Evolutionary conservation across 2,329 filamentous ascomycete genomes (phyloP).

Genomic region (Diaporthe capsici): DNA sequence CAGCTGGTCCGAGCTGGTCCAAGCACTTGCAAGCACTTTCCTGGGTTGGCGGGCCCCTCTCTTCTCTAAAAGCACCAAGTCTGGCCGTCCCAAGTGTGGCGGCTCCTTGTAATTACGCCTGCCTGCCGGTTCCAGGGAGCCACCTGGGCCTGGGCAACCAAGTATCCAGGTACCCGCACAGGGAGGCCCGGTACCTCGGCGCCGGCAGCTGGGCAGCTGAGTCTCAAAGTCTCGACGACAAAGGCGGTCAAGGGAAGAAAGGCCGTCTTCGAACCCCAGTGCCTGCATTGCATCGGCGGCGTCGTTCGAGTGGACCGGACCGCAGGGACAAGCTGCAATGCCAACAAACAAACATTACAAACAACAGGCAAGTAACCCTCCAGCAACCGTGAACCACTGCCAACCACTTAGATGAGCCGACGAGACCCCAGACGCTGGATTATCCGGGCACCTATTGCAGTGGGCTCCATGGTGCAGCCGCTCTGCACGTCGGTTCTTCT

Average conservation of each 20-base stretch:
- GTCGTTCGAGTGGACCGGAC: slow-evolving; percentile 35
- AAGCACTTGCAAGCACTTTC: slow-evolving; percentile 29
- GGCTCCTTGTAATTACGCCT: slow-evolving; percentile 31
- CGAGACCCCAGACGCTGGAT: background rate
- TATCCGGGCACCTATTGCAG: background rate
- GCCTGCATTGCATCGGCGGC: slow-evolving; percentile 24
- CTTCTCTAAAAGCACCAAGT: background rate
- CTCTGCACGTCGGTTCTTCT: background rate
- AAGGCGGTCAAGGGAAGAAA: slow-evolving; percentile 31
- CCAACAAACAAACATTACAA: slow-evolving; percentile 33
- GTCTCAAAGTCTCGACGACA: slow-evolving; percentile 8
- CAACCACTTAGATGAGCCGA: slow-evolving; percentile 9
- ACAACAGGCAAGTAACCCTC: slow-evolving; percentile 1
- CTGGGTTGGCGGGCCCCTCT: slow-evolving; percentile 15
- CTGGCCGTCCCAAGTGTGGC: slow-evolving; percentile 9
- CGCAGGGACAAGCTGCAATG: slow-evolving; percentile 34
- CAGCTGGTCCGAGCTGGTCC: slow-evolving; percentile 32
- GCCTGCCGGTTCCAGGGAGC: slow-evolving; percentile 27
- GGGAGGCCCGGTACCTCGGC: slow-evolving; percentile 1
- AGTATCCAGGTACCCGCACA: background rate
- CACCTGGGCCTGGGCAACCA: background rate
- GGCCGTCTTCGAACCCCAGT: slow-evolving; percentile 27
- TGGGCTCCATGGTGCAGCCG: background rate
- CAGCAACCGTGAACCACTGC: slow-evolving; percentile 27
- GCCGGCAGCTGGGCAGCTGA: slow-evolving; percentile 6